Evolutionary conservation across 805 yeast species (phyloP).

Genomic region (Myxozyma nipponensis): DNA sequence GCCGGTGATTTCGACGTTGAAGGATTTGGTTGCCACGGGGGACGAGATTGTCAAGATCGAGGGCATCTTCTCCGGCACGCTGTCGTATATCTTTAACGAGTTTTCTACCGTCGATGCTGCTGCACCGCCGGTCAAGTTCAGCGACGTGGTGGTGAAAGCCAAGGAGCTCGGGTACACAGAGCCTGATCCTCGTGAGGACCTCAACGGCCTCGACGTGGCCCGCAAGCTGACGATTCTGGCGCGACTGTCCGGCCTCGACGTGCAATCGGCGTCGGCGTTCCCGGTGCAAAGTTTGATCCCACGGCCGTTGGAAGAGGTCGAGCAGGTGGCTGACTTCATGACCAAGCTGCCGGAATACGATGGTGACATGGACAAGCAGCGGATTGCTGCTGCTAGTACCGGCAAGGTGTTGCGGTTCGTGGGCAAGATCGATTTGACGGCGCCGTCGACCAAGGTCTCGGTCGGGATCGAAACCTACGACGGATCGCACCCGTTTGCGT

Average conservation of each 20-base stretch:
- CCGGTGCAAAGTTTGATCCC: slow-evolving; percentile 94
- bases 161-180: slow-evolving; percentile 93
- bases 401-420: slow-evolving; percentile 89
- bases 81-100: slow-evolving; percentile 92
- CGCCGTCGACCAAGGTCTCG: slow-evolving; percentile 50
- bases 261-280: slow-evolving; percentile 86
- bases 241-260: slow-evolving; percentile 80
- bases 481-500: slow-evolving; percentile 89
- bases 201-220: slow-evolving; percentile 97
- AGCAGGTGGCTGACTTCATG: slow-evolving; percentile 49
- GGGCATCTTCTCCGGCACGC: slow-evolving; percentile 94
- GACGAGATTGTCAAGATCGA: slow-evolving; percentile 88
- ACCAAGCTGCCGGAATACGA: slow-evolving; percentile 79
- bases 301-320: slow-evolving; percentile 67
- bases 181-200: slow-evolving; percentile 99
- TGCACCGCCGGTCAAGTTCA: slow-evolving; percentile 60
- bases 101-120: slow-evolving; percentile 64
- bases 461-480: slow-evolving; percentile 85
- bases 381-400: slow-evolving; percentile 75
- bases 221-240: slow-evolving; percentile 96
- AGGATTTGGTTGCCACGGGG: slow-evolving; percentile 87
- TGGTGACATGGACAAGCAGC: slow-evolving; percentile 67
- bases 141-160: slow-evolving; percentile 85
- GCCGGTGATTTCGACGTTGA: slow-evolving; percentile 85
- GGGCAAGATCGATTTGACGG: slow-evolving; percentile 74